These are phyloP conservation scores for Aspergillus nomiae DNA, from an alignment of 2,329 filamentous ascomycete genomes.

Conservation along the genomic window DNA sequence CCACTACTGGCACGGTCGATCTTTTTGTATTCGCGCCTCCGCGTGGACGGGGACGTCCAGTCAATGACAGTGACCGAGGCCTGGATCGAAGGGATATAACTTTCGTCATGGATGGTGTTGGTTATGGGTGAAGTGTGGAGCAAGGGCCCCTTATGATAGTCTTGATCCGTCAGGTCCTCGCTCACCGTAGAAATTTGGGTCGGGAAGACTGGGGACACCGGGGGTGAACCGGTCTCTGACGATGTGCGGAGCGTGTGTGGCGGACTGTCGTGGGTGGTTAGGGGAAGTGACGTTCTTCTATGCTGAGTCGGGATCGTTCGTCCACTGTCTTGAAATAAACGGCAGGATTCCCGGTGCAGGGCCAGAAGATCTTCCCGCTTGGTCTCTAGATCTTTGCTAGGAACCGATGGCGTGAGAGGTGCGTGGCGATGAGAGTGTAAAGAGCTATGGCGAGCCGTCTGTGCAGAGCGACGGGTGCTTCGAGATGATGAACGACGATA, in stretches of 20 bases:
- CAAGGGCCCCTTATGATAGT: background rate
- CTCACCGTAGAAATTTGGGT: constrained; percentile 11
- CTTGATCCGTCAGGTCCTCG: constrained; percentile 4
- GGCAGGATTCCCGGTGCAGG: constrained; percentile 44
- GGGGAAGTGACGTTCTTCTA: constrained; percentile 7
- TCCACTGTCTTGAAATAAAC: constrained; percentile 37
- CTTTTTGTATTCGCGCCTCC: constrained; percentile 55
- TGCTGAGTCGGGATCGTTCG: constrained; percentile 1
- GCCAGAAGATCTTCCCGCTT: constrained; percentile 39
- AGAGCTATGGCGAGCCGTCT: constrained; percentile 28
- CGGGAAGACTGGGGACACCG: constrained; percentile 15
- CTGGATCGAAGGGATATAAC: constrained; percentile 16
- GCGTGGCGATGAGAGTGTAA: constrained; percentile 32
- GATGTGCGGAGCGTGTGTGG: constrained; percentile 10
- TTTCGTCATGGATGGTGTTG: background rate
- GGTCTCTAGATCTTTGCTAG: constrained; percentile 22
- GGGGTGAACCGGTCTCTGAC: constrained; percentile 19
- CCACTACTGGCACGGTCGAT: constrained; percentile 50
- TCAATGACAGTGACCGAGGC: constrained; percentile 46
- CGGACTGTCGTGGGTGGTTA: constrained; percentile 5
- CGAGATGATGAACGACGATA: constrained; percentile 37
- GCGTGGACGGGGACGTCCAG: constrained; percentile 49
- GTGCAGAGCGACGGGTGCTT: constrained; percentile 33
- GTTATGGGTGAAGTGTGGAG: constrained; percentile 6
- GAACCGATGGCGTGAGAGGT: constrained; percentile 27